A percentile compares a stretch with the other conserved stretches of the same genome.
Conservation (phyloP, 345 rosid species). For the Hibiscus mutabilis region DNA sequence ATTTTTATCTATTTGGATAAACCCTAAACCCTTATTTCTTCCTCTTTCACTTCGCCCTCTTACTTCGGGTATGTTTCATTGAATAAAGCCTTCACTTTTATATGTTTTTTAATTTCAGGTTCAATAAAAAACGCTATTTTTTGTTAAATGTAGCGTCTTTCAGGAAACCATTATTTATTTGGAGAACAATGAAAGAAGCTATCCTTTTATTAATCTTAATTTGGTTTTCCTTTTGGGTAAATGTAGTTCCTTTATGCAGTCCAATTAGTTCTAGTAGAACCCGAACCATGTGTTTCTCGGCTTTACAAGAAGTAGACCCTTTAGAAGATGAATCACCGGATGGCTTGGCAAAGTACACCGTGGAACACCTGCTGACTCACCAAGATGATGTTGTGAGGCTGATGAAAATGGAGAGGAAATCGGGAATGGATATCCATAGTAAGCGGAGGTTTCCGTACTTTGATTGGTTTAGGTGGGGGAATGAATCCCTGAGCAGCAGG, state of each 20-base stretch:
- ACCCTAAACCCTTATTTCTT: slow-evolving; percentile 13
- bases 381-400: slow-evolving; percentile 42
- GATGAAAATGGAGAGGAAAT: slow-evolving; percentile 84
- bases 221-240: background rate
- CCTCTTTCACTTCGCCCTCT: slow-evolving; percentile 23
- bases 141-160: background rate
- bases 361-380: slow-evolving; percentile 41
- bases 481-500: slow-evolving; percentile 43
- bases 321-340: slow-evolving; percentile 29
- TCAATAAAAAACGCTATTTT: no score
- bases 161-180: background rate
- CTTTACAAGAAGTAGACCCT: slow-evolving; percentile 30
- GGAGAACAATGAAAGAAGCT: background rate
- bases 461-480: slow-evolving; percentile 57
- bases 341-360: slow-evolving; percentile 29
- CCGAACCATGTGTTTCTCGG: slow-evolving; percentile 19
- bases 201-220: background rate
- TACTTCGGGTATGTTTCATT: slow-evolving; percentile 21
- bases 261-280: slow-evolving; percentile 17
- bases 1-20: slow-evolving; percentile 19
- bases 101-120: no score
- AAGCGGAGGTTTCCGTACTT: slow-evolving; percentile 77
- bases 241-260: slow-evolving; percentile 16
- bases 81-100: background rate
- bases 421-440: background rate